phyloP scores from a whole-genome alignment of 768 basidiomycete genomes.

The Megacollybia marginata region DNA sequence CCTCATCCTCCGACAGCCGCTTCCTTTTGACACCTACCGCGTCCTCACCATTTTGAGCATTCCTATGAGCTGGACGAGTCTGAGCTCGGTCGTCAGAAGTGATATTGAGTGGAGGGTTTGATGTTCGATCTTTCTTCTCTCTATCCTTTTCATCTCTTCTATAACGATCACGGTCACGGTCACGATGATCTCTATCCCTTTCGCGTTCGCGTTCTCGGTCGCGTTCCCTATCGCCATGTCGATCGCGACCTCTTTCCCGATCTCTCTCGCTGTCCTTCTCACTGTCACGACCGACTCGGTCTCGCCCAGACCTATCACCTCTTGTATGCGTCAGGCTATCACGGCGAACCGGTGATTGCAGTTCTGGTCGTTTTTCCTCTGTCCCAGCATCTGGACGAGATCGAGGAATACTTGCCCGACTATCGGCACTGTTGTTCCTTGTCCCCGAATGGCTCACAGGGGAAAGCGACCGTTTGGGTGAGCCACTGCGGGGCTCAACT shows the following conservation, averaged over 20 bases:
- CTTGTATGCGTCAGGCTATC: slow-evolving; percentile 49
- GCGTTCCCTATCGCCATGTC: slow-evolving; percentile 29
- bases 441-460: slow-evolving; percentile 63
- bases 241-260: slow-evolving; percentile 38
- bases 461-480: slow-evolving; percentile 52
- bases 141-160: slow-evolving; percentile 20
- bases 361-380: slow-evolving; percentile 50
- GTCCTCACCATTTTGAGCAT: slow-evolving; percentile 46
- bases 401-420: slow-evolving; percentile 64
- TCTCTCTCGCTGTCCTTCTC: slow-evolving; percentile 30
- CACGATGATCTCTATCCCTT: slow-evolving; percentile 36
- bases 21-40: slow-evolving; percentile 60
- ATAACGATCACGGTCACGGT: slow-evolving; percentile 33
- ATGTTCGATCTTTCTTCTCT: slow-evolving; percentile 32
- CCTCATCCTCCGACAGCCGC: slow-evolving; percentile 66
- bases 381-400: slow-evolving; percentile 43
- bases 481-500: slow-evolving; percentile 39
- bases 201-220: slow-evolving; percentile 38
- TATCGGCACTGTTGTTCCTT: slow-evolving; percentile 63
- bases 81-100: slow-evolving; percentile 51
- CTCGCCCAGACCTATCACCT: slow-evolving; percentile 38
- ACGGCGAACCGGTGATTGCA: slow-evolving; percentile 38
- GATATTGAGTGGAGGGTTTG: slow-evolving; percentile 19
- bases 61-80: slow-evolving; percentile 57
- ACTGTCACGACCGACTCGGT: slow-evolving; percentile 26